These are phyloP conservation scores for Phanerodontia chrysosporium DNA, from an alignment of 768 basidiomycete genomes.

Conservation along the genomic window DNA sequence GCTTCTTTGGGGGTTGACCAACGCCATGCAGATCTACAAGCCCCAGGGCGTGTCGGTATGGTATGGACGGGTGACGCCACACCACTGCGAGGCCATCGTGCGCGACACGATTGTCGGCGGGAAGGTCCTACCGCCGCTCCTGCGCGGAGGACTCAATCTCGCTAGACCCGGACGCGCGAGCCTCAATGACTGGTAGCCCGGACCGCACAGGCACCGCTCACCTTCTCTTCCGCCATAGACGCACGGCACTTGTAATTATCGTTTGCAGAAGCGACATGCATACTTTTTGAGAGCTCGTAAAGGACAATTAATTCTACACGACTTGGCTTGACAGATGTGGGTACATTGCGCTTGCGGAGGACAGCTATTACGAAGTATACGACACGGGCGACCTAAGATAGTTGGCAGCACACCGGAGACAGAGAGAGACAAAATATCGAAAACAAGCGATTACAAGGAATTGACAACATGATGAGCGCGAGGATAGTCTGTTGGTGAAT, in stretches of 20 bases:
- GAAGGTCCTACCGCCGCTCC: constrained; percentile 75
- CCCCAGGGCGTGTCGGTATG: constrained; percentile 84
- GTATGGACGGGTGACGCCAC: constrained; percentile 91
- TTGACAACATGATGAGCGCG: not conserved
- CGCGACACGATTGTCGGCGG: constrained; percentile 85
- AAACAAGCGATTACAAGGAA: not conserved
- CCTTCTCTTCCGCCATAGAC: not conserved
- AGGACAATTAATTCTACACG: constrained; percentile 2
- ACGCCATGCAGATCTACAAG: constrained; percentile 63
- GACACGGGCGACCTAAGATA: not conserved
- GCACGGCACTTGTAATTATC: not conserved
- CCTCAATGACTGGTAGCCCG: constrained; percentile 70
- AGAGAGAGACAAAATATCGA: not conserved
- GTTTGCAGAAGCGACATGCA: not conserved
- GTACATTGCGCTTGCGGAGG: not conserved
- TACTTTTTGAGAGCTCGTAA: not conserved
- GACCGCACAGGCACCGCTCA: too few relatives aligned
- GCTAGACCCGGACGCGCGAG: constrained; percentile 60
- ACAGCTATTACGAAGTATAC: not conserved
- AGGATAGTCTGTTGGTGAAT: not conserved
- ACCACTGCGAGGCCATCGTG: constrained; percentile 83
- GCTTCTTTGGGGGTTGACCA: not conserved
- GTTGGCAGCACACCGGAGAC: not conserved
- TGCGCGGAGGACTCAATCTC: constrained; percentile 85
- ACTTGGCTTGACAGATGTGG: not conserved